Evolutionary conservation across 2,329 filamentous ascomycete species (phyloP).

Genomic region (Fusarium armeniacum): DNA sequence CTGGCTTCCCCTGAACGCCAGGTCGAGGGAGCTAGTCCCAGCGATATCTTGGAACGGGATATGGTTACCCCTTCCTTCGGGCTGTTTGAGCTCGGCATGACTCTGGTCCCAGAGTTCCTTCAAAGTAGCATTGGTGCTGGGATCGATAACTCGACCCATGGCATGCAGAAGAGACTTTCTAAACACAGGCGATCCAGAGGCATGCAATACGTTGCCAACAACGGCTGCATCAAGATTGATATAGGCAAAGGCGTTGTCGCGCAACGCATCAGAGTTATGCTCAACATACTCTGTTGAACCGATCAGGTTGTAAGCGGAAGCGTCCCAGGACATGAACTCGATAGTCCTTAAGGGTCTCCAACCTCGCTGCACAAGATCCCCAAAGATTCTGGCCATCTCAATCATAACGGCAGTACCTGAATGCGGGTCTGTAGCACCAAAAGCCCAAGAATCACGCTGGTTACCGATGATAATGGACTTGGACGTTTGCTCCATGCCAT

Average conservation of each 20-base stretch:
- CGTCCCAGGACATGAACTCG: conserved; percentile 98
- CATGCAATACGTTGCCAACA: conserved; percentile 79
- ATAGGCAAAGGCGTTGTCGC: conserved; percentile 84
- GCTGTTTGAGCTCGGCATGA: conserved; percentile 71
- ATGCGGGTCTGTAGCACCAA: conserved; percentile 87
- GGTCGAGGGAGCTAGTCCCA: conserved; percentile 88
- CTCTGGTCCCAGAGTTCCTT: conserved; percentile 81
- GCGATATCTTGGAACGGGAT: conserved; percentile 93
- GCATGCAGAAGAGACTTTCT: conserved; percentile 78
- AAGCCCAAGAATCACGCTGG: conserved; percentile 92
- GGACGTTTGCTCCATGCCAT: conserved; percentile 84
- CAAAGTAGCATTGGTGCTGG: conserved; percentile 77
- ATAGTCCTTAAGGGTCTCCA: conserved; percentile 96
- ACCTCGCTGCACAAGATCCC: conserved; percentile 79
- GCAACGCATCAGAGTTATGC: conserved; percentile 79
- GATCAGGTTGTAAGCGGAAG: conserved; percentile 90
- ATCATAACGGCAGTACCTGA: conserved; percentile 92
- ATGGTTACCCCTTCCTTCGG: conserved; percentile 85
- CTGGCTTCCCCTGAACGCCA: conserved; percentile 77
- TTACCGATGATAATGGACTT: conserved; percentile 93
- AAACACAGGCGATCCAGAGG: conserved; percentile 85
- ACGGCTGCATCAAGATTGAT: conserved; percentile 92
- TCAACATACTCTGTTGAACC: conserved; percentile 97
- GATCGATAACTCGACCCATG: conserved; percentile 81
- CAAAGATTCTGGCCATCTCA: conserved; percentile 88